Conservation (phyloP, 495 filamentous ascomycete genomes). For the Podospora pseudoanserina region DNA sequence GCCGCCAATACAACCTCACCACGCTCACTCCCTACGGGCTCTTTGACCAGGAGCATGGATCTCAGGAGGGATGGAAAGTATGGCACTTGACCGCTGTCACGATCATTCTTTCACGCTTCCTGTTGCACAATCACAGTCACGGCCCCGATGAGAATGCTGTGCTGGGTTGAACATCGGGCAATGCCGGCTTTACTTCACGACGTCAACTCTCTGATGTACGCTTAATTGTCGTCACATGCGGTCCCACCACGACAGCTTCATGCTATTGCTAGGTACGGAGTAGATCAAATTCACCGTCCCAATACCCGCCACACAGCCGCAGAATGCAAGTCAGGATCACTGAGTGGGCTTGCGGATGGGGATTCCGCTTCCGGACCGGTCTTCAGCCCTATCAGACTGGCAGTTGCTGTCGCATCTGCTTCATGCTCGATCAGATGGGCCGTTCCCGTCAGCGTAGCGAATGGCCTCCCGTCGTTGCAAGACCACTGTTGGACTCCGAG, state of each 20-base stretch:
- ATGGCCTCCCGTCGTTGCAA: neutral
- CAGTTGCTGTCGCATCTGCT: neutral
- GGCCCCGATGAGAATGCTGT: neutral
- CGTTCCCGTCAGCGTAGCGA: neutral
- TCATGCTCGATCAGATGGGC: neutral
- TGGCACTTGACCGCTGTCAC: neutral
- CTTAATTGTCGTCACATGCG: neutral
- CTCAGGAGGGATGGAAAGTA: neutral
- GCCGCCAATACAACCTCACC: neutral
- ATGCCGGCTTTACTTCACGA: constrained; percentile 1
- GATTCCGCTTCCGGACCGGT: neutral
- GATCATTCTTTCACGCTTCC: neutral
- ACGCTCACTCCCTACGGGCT: neutral
- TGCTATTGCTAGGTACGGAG: neutral
- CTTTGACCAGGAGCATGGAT: neutral
- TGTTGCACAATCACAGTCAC: neutral
- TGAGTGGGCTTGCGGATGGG: neutral
- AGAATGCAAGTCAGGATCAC: neutral
- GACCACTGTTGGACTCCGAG: neutral
- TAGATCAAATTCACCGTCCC: neutral
- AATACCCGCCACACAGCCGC: neutral
- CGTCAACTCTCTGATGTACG: neutral
- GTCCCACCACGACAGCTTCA: neutral
- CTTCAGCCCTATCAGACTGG: neutral
- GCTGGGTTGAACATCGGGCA: constrained; percentile 1